phyloP scores from a whole-genome alignment of 169 alveolate species.

The Theileria annulata region DNA sequence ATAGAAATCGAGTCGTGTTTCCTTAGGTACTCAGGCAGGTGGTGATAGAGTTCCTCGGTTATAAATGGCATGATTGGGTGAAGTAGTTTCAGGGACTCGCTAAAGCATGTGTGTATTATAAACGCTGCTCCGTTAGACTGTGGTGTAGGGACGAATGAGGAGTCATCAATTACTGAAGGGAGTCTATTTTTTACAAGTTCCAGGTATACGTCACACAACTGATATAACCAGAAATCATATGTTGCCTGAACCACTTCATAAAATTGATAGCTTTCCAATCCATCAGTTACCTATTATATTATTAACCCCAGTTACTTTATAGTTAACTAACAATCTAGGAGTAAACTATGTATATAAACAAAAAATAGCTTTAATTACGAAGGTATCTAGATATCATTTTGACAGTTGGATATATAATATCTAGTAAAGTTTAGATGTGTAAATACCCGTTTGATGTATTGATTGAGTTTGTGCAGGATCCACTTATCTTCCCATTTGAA shows the following conservation, averaged over 20 bases:
- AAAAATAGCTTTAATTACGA: neutral
- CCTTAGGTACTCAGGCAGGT: slow-evolving; percentile 79
- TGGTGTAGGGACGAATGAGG: slow-evolving; percentile 21
- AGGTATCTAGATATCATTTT: neutral
- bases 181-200: slow-evolving; percentile 91
- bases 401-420: neutral
- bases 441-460: slow-evolving; percentile 65
- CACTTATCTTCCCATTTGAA: slow-evolving; percentile 92
- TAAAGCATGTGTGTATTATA: slow-evolving; percentile 80
- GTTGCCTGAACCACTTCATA: slow-evolving; percentile 92
- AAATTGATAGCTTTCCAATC: slow-evolving; percentile 88
- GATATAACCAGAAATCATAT: slow-evolving; percentile 95
- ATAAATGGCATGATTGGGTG: slow-evolving; percentile 98
- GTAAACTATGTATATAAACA: neutral
- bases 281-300: slow-evolving; percentile 67
- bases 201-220: slow-evolving; percentile 95
- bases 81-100: slow-evolving; percentile 84
- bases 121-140: slow-evolving; percentile 58
- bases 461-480: slow-evolving; percentile 90
- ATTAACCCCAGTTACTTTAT: slow-evolving; percentile 14
- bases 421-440: neutral
- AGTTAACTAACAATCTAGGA: neutral
- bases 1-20: slow-evolving; percentile 65
- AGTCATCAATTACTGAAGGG: slow-evolving; percentile 29
- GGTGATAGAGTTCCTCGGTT: slow-evolving; percentile 96